Conservation (phyloP, 2,329 filamentous ascomycete species). For the Colletotrichum sp. region DNA sequence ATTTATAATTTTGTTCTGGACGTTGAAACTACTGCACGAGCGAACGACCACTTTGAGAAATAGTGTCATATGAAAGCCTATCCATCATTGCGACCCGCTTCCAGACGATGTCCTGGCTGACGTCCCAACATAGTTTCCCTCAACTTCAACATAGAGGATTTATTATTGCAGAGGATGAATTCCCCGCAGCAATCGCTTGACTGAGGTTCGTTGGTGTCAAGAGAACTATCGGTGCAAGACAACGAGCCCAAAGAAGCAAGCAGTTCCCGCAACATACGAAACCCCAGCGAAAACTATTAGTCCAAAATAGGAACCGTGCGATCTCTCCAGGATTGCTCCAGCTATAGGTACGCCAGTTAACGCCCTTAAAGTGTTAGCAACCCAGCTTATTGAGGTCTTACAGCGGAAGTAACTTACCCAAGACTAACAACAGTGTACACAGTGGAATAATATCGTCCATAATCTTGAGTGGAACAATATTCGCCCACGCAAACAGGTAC, state of each 20-base stretch:
- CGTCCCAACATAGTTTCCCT: background rate
- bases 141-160: too few relatives aligned
- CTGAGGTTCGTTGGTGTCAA: too few relatives aligned
- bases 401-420: background rate
- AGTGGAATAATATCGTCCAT: background rate
- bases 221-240: background rate
- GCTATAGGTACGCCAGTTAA: background rate
- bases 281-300: background rate
- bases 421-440: background rate
- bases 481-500: background rate
- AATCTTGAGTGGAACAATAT: background rate
- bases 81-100: background rate
- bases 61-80: too few relatives aligned
- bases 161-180: too few relatives aligned
- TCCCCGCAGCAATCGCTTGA: background rate
- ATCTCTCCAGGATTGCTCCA: background rate
- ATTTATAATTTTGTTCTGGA: background rate
- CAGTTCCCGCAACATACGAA: background rate
- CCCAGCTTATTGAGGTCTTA: rapidly evolving
- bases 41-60: too few relatives aligned
- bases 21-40: background rate
- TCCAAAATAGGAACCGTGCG: background rate
- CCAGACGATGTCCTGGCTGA: background rate
- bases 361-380: background rate
- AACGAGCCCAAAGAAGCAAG: background rate